phyloP scores from a whole-genome alignment of 1,284 basidiomycete genomes.

The Ceratobasidium sp. region DNA sequence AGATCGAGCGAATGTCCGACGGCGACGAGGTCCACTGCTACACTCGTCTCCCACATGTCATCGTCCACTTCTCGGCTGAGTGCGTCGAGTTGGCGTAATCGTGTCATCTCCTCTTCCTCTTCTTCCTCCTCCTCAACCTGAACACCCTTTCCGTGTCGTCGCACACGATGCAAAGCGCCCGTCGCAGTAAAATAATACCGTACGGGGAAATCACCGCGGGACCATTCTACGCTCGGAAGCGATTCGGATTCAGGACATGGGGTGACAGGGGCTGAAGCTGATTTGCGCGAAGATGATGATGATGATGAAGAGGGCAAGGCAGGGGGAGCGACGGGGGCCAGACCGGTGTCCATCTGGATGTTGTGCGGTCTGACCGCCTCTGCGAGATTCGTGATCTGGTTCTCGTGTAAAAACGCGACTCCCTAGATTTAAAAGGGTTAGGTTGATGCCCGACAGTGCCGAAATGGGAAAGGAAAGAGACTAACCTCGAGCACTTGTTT shows the following conservation, averaged over 20 bases:
- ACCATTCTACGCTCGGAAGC: slow-evolving; percentile 46
- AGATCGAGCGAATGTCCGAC: slow-evolving; percentile 38
- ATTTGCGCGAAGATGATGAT: slow-evolving; percentile 2
- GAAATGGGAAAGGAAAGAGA: neutral
- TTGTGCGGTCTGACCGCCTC: slow-evolving; percentile 46
- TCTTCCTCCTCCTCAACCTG: slow-evolving; percentile 5
- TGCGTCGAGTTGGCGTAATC: slow-evolving; percentile 9
- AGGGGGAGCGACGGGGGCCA: slow-evolving; percentile 36
- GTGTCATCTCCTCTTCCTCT: slow-evolving; percentile 9
- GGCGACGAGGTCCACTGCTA: slow-evolving; percentile 29
- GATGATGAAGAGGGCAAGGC: neutral
- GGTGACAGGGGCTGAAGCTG: slow-evolving; percentile 34
- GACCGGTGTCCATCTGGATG: slow-evolving; percentile 49
- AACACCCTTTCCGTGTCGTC: slow-evolving; percentile 15
- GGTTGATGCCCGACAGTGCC: neutral
- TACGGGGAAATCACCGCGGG: slow-evolving; percentile 45
- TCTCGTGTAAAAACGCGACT: slow-evolving; percentile 48
- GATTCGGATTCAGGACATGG: slow-evolving; percentile 28
- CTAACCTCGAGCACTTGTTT: slow-evolving; percentile 48
- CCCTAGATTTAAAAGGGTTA: slow-evolving; percentile 35
- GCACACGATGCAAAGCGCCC: slow-evolving; percentile 17
- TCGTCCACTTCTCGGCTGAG: slow-evolving; percentile 32
- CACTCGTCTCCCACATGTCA: slow-evolving; percentile 24
- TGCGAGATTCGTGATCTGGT: slow-evolving; percentile 46
- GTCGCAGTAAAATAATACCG: slow-evolving; percentile 47